Percentiles rank a stretch among this genome's conserved stretches.
phyloP scores from a whole-genome alignment of 345 rosid genomes.

The Arabis hirsuta region DNA sequence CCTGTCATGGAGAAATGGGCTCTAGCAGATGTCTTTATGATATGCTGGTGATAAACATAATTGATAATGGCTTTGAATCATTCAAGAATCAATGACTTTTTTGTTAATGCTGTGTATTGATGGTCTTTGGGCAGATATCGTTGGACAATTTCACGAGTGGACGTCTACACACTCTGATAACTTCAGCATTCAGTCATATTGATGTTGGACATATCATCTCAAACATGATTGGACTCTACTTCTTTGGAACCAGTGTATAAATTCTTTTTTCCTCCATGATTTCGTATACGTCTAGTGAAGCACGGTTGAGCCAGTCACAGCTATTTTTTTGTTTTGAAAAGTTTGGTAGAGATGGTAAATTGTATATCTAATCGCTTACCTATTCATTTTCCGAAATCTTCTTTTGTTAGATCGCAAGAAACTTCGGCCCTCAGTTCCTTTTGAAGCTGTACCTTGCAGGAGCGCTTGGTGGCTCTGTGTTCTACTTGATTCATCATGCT shows the following conservation, averaged over 20 bases:
- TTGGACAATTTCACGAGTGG: conserved; percentile 72
- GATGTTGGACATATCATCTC: conserved; percentile 61
- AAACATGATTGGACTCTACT: conserved; percentile 95
- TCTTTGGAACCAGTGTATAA: conserved; percentile 79
- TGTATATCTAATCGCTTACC: conserved; percentile 14
- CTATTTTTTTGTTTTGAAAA: background rate
- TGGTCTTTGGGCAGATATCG: conserved; percentile 65
- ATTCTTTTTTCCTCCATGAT: conserved; percentile 8
- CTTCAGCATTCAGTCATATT: conserved; percentile 91
- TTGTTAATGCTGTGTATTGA: background rate
- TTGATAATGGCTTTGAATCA: conserved; percentile 3
- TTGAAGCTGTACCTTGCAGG: conserved; percentile 81
- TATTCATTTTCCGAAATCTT: conserved; percentile 14
- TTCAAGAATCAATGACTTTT: background rate
- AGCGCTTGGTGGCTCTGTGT: conserved; percentile 79
- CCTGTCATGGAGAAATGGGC: background rate
- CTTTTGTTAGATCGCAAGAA: conserved; percentile 62
- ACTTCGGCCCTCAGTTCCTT: conserved; percentile 69
- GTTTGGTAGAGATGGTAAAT: background rate
- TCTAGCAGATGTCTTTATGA: conserved; percentile 16
- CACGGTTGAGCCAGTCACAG: background rate
- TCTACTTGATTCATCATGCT: conserved; percentile 72
- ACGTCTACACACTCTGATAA: conserved; percentile 67
- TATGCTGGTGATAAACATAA: background rate
- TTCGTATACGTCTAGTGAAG: conserved; percentile 11